These are phyloP conservation scores for Colletotrichum agaves DNA, from an alignment of 2,329 filamentous ascomycete species.

Conservation along the genomic window DNA sequence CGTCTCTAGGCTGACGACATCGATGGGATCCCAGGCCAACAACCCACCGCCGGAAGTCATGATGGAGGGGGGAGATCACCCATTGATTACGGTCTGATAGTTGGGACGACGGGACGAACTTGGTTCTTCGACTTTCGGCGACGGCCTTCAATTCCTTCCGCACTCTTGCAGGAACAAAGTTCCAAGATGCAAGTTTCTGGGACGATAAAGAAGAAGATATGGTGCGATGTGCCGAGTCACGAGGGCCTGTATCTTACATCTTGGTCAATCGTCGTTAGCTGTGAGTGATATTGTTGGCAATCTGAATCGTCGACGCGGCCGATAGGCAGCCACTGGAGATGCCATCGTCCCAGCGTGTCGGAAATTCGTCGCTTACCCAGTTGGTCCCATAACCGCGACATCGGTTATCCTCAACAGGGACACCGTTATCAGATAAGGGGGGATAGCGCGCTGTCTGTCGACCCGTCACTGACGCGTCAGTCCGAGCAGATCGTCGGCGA, in stretches of 20 bases:
- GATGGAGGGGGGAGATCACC: background rate
- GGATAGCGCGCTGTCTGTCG: background rate
- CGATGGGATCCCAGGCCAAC: background rate
- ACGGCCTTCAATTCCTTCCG: background rate
- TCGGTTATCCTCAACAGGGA: background rate
- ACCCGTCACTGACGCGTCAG: no score
- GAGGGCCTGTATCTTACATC: background rate
- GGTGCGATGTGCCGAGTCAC: conserved; percentile 10
- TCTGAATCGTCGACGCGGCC: background rate
- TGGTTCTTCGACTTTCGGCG: background rate
- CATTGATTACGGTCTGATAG: background rate
- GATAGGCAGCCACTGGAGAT: background rate
- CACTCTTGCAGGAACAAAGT: conserved; percentile 2
- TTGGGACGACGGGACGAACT: conserved; percentile 15
- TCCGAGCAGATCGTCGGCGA: background rate
- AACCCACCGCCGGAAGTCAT: background rate
- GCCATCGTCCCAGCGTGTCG: background rate
- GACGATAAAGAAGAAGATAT: background rate
- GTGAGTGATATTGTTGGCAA: background rate
- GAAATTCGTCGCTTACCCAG: background rate
- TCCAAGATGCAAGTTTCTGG: background rate
- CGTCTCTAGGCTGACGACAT: background rate
- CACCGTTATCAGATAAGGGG: background rate
- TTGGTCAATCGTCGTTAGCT: background rate
- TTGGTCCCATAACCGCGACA: conserved; percentile 1